phyloP scores from a whole-genome alignment of 352 stramenopile species.

The Phytophthora megakarya region DNA sequence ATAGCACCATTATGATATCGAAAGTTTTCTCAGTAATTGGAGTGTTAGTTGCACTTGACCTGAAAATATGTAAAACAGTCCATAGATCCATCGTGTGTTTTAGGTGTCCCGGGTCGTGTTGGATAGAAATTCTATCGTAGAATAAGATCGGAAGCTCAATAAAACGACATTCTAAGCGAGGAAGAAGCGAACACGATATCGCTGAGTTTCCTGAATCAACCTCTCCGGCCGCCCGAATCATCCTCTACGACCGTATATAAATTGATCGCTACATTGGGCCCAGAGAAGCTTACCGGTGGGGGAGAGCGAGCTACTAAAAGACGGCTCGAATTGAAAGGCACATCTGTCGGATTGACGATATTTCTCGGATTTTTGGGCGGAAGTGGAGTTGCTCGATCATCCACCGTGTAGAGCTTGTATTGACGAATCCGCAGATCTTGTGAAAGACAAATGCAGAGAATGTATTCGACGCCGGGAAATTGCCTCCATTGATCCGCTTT shows the following conservation, averaged over 20 bases:
- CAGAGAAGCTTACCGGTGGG: neutral
- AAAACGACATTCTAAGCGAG: too few species aligned
- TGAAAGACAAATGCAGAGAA: conserved; percentile 2
- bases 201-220: neutral
- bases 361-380: neutral
- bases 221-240: too few species aligned
- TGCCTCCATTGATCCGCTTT: conserved; percentile 6
- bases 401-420: neutral
- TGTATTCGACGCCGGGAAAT: neutral
- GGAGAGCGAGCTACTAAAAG: neutral
- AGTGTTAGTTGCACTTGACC: too few species aligned
- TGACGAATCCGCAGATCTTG: neutral
- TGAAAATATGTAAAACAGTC: too few species aligned
- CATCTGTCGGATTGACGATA: neutral
- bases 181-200: neutral
- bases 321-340: neutral
- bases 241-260: neutral
- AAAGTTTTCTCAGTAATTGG: too few species aligned
- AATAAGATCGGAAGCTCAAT: too few species aligned
- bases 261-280: neutral
- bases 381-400: neutral
- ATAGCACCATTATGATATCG: too few species aligned
- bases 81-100: too few species aligned
- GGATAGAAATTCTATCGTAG: too few species aligned
- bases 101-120: too few species aligned